Evolutionary conservation across 371 early-diverging fungal genomes (phyloP), one percentile per base, ranked within the genome.

Genomic region (Mucor mucedo): DNA sequence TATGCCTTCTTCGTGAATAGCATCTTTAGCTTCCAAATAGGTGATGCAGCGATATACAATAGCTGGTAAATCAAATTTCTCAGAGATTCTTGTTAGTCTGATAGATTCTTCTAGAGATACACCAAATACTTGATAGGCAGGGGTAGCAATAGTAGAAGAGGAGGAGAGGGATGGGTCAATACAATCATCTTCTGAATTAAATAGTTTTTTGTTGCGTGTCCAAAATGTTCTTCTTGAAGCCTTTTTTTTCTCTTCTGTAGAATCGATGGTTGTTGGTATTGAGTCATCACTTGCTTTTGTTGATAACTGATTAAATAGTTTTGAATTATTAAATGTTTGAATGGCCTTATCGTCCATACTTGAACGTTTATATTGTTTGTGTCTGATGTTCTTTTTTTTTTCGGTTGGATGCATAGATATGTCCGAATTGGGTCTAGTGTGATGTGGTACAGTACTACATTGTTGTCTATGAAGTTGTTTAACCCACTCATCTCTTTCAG

Each of bases 401-500:
- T 4, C 14, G 2, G 29, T 30, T 9, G 30, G 50, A 27, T 30
- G 50, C 8, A 50, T 13, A 11, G 50, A 50, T 7, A 13, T 50
- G 10, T 50, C 50, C 5, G 50, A 50, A 29, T 29, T 9, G 30
- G 50, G 28, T 9, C 50, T 35, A 35, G 4, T 35, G 35, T 35
- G 35, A 35, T 35, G 50, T 30, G 28, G 48, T 9, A 28, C 27
- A 48, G 9, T 11, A 50, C 30, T 10, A 11, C 28, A 39, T 54
- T 39, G 45, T 14, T 56, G 32, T 8, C 21, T 27, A 33, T 49
- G 45, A 8, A 91, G 72, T 1, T 87, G 87, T 47, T 82, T 80
- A 0, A 95, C 88, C 95, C 95, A 96, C 45, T 87, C 87, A 66
- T 95, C 95, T 33, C 95, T 80, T 63, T 96, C 96, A 29, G 72